Evolutionary conservation across 169 alveolate species (phyloP).

Genomic region (Toxoplasma gondii): DNA sequence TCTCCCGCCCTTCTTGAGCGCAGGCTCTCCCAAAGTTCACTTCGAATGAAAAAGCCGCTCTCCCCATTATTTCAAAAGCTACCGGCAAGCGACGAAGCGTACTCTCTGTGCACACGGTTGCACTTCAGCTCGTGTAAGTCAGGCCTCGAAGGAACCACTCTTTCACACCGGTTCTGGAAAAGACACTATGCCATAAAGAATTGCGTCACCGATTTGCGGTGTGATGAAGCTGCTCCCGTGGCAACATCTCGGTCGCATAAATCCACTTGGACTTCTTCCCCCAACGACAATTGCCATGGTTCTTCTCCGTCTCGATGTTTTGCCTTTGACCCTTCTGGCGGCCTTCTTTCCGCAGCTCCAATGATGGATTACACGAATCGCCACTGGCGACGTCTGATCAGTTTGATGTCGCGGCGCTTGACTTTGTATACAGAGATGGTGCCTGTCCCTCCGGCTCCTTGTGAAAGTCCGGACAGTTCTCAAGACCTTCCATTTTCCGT

Average conservation of each 20-base stretch:
- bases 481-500: not conserved
- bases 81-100: no score
- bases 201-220: not conserved
- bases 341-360: constrained; percentile 10
- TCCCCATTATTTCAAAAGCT: no score
- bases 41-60: no score
- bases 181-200: not conserved
- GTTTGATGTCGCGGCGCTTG: not conserved
- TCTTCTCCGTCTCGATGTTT: not conserved
- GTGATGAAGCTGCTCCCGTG: not conserved
- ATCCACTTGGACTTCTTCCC: not conserved
- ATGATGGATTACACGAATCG: constrained; percentile 28
- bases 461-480: not conserved
- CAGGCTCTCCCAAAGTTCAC: no score
- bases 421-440: constrained; percentile 40
- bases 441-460: not conserved
- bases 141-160: no score
- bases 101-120: no score
- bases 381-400: constrained; percentile 8
- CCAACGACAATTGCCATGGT: not conserved
- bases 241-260: not conserved
- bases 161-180: no score
- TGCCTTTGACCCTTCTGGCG: not conserved
- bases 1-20: no score
- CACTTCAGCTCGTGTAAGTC: no score